Evolutionary conservation across 441 rosid genomes (phyloP).

Genomic region (Adansonia madagascariensis): DNA sequence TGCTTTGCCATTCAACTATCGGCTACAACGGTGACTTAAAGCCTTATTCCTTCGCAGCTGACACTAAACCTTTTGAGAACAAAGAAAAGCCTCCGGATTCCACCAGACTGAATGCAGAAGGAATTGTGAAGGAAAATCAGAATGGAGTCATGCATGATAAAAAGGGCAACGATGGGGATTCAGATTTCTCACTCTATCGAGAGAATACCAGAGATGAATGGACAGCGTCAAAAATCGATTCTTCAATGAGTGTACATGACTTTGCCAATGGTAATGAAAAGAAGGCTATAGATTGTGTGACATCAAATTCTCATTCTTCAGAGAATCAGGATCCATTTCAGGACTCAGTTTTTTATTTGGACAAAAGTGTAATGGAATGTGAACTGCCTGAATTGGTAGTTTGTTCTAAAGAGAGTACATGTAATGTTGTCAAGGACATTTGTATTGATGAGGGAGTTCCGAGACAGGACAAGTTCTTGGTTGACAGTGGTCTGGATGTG

Average conservation of each 20-base stretch:
- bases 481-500: conserved; percentile 41
- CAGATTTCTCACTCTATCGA: conserved; percentile 24
- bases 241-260: conserved; percentile 32
- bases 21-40: conserved; percentile 33
- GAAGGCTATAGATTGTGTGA: conserved; percentile 24
- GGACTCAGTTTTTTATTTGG: conserved; percentile 48
- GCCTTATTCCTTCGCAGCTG: conserved; percentile 20
- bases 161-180: conserved; percentile 35
- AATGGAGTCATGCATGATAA: conserved; percentile 26
- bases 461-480: conserved; percentile 55
- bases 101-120: conserved; percentile 35
- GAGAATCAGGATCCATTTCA: conserved; percentile 36
- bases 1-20: conserved; percentile 38
- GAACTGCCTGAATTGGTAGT: conserved; percentile 64
- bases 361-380: conserved; percentile 59
- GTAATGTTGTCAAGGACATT: conserved; percentile 70
- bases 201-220: conserved; percentile 38
- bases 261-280: conserved; percentile 30
- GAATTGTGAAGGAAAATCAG: conserved; percentile 38
- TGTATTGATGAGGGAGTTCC: conserved; percentile 76
- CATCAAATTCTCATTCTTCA: conserved; percentile 31
- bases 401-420: conserved; percentile 61
- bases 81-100: conserved; percentile 41
- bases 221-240: conserved; percentile 32
- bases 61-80: conserved; percentile 42